A percentile compares a stretch with the other conserved stretches of the same genome.
Conservation (phyloP, 2,329 filamentous ascomycete species). For the Zasmidium cellare region DNA sequence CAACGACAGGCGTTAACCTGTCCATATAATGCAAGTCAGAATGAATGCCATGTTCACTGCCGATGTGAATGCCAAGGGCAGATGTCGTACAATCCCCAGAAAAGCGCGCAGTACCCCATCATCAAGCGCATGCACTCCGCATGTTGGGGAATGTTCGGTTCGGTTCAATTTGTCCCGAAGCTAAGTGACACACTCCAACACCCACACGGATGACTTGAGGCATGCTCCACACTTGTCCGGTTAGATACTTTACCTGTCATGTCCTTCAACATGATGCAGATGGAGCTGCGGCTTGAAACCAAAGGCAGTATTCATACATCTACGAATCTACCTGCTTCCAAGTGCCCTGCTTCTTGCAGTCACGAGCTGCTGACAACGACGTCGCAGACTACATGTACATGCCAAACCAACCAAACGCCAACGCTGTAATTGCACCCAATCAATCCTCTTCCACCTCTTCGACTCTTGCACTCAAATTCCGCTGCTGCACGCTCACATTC, state of each 20-base stretch:
- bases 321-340: not conserved
- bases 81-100: not conserved
- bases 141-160: not conserved
- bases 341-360: not conserved
- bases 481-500: conserved; percentile 20
- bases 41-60: not conserved
- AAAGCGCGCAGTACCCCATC: not conserved
- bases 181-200: not conserved
- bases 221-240: too few relatives aligned
- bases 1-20: too few relatives aligned
- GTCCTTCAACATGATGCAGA: too few relatives aligned
- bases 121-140: not conserved
- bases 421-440: conserved; percentile 14
- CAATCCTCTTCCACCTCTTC: conserved; percentile 34
- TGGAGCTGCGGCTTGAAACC: not conserved
- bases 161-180: not conserved
- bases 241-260: too few relatives aligned
- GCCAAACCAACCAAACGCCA: conserved; percentile 12
- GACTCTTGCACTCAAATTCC: conserved; percentile 29
- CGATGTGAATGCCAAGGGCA: not conserved
- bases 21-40: not conserved
- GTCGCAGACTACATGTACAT: not conserved
- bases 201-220: not conserved
- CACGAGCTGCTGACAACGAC: too few relatives aligned
- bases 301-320: not conserved